Evolutionary conservation across 2,329 filamentous ascomycete genomes (phyloP), one percentile per base, ranked within the genome.

Genomic region (Sporothrix protearum): DNA sequence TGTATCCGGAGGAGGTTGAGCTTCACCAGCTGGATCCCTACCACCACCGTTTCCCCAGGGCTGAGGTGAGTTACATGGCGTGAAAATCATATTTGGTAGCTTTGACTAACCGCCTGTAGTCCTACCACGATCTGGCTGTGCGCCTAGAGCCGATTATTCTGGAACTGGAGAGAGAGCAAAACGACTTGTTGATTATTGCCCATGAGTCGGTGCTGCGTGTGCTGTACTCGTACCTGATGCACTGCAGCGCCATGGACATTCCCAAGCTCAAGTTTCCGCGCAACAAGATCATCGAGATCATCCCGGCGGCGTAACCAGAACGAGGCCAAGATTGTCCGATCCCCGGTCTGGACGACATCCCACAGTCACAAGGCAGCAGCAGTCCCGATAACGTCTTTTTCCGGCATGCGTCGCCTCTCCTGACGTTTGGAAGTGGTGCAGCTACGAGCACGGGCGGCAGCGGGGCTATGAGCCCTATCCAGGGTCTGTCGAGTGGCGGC

Each of bases 261-360:
- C 96, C 96, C 3, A 91, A 90, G 76, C 88, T 99, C 73, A 92
- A 93, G 75, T 99, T 99, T 78, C 96, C 96, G 3, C 92, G 96
- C 57, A 91, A 99, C 78, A 94, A 99, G 80, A 98, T 99, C 78
- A 97, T 99, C 76, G 96, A 99, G 85, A 97, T 99, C 79, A 96
- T 98, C 72, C 96, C 96, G 2, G 94, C 95, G 22, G 95, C 93
- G 42, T 99, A 99, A 99, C 82, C 96, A 97, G 83, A 99, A 99
- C 78, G 92, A 96, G 80, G 93, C 95, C 25, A 96, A 93, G 80
- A 90, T 94, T 72, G 94, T 99, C 77, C 90, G 92, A 97, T 99
- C 74, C 91, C 92, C 5, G 86, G 86, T 3, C 80, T 89, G 33
- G 85, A 89, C 72, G 85, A 89, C 72, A 49, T 70, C 0, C 73